A percentile compares a stretch with the other conserved stretches of the same genome.
Conservation (phyloP, 352 stramenopile species). For the Phytophthora brassicae region DNA sequence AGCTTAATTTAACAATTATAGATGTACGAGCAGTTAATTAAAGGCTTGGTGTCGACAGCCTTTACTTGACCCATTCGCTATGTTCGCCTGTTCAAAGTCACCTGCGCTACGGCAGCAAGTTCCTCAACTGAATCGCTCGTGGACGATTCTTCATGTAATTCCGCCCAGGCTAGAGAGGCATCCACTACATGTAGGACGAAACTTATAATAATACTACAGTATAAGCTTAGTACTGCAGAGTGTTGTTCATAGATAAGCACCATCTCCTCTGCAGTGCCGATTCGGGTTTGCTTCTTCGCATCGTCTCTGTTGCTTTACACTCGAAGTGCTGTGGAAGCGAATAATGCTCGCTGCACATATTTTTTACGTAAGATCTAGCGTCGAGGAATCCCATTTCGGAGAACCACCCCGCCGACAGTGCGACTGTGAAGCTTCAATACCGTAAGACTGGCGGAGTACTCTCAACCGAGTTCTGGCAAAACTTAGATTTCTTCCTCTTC, state of each 20-base stretch:
- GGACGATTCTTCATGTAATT: too few relatives aligned
- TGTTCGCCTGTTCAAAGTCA: too few relatives aligned
- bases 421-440: slow-evolving; percentile 45
- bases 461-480: slow-evolving; percentile 44
- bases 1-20: neutral
- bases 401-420: slow-evolving; percentile 43
- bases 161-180: too few relatives aligned
- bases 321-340: slow-evolving; percentile 6
- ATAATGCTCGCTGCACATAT: slow-evolving; percentile 15
- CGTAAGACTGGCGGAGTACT: slow-evolving; percentile 55
- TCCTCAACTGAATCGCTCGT: slow-evolving; percentile 12
- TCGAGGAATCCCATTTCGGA: slow-evolving; percentile 46
- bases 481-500: slow-evolving; percentile 68
- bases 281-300: slow-evolving; percentile 5
- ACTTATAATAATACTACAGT: too few relatives aligned
- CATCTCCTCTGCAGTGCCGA: slow-evolving; percentile 7
- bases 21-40: neutral
- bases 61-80: too few relatives aligned
- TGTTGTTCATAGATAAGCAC: too few relatives aligned
- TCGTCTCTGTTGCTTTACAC: neutral
- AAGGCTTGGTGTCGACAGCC: slow-evolving; percentile 27
- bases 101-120: too few relatives aligned
- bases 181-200: too few relatives aligned
- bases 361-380: slow-evolving; percentile 22
- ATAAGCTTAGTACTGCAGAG: slow-evolving; percentile 15